Conservation (phyloP, 108 stramenopile species). For the Nitzschia sp. region DNA sequence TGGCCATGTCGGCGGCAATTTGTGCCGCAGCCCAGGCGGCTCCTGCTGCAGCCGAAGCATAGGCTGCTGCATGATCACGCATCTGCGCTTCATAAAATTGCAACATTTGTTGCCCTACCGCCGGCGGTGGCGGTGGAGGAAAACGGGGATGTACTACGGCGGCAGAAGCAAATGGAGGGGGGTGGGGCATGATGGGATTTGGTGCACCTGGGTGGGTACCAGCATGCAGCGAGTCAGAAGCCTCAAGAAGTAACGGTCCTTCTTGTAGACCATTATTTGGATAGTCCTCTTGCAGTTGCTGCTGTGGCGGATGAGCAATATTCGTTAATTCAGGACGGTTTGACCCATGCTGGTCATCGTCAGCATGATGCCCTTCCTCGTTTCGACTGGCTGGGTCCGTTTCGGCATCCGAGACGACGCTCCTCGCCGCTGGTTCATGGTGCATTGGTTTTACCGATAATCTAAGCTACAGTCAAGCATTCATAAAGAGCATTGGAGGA, state of each 20-base stretch:
- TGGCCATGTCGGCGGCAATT: constrained; percentile 55
- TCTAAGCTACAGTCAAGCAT: too few relatives aligned
- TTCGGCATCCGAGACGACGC: not conserved
- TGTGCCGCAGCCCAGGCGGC: constrained; percentile 81
- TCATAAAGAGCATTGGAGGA: too few relatives aligned
- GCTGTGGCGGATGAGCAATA: not conserved
- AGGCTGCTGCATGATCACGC: constrained; percentile 83
- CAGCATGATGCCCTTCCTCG: not conserved
- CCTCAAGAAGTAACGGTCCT: not conserved
- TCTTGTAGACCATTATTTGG: not conserved
- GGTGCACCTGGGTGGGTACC: not conserved
- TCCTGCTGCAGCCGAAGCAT: constrained; percentile 83
- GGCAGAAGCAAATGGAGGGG: too few relatives aligned
- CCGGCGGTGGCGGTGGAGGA: constrained; percentile 4
- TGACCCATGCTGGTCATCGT: not conserved
- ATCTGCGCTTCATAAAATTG: constrained; percentile 79
- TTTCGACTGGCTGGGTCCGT: too few relatives aligned
- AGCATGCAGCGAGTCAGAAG: not conserved
- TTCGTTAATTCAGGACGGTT: not conserved
- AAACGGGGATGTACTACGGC: not conserved
- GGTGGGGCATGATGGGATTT: too few relatives aligned
- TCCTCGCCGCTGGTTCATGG: not conserved
- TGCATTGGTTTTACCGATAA: too few relatives aligned
- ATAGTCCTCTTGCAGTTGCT: not conserved
- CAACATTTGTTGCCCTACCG: constrained; percentile 22